These are phyloP conservation scores for Penicillium verhagenii DNA, from an alignment of 495 filamentous ascomycete genomes.

Conservation along the genomic window DNA sequence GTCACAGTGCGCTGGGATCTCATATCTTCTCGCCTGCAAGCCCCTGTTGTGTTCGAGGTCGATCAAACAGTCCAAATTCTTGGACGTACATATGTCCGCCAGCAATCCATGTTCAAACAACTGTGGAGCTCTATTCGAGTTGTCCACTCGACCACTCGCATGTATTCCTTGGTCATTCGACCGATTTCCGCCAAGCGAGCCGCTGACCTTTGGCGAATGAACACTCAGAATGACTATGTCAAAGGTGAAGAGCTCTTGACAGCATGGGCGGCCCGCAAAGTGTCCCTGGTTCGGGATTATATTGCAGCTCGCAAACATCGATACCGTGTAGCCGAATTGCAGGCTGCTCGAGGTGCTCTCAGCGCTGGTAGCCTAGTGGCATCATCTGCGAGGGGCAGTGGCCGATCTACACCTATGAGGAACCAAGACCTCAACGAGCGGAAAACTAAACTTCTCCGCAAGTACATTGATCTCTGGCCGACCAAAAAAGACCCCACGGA, in stretches of 20 bases:
- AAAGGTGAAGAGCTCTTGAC: conserved; percentile 87
- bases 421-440: conserved; percentile 51
- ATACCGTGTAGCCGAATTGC: conserved; percentile 72
- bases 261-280: conserved; percentile 83
- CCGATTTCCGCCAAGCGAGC: conserved; percentile 87
- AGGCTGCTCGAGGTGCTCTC: conserved; percentile 73
- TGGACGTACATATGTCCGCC: conserved; percentile 78
- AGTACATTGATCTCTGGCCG: conserved; percentile 76
- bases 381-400: conserved; percentile 35
- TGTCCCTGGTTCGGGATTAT: conserved; percentile 83
- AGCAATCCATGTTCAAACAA: conserved; percentile 80
- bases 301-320: conserved; percentile 67
- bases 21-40: conserved; percentile 69
- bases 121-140: conserved; percentile 82
- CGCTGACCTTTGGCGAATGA: conserved; percentile 95
- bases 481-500: conserved; percentile 71
- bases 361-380: conserved; percentile 37
- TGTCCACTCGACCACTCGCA: conserved; percentile 78
- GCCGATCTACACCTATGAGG: conserved; percentile 39
- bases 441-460: conserved; percentile 60
- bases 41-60: conserved; percentile 80
- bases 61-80: conserved; percentile 79
- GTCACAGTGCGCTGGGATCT: conserved; percentile 84
- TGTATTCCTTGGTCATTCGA: conserved; percentile 82
- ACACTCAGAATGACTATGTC: conserved; percentile 87